phyloP scores from a whole-genome alignment of 441 rosid genomes.

The Populus tomentosa region DNA sequence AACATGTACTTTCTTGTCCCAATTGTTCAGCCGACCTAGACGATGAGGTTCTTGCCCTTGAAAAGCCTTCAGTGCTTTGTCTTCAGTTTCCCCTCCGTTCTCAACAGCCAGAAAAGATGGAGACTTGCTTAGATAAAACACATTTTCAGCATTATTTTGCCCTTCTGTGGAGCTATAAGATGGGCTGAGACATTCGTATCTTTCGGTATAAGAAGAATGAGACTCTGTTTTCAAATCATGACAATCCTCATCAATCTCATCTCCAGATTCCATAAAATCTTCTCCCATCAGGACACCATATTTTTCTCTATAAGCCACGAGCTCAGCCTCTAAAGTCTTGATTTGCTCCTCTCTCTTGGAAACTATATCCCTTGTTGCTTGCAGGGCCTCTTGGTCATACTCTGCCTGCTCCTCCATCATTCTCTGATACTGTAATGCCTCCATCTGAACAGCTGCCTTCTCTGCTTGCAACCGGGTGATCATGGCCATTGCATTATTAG shows the following conservation, averaged over 20 bases:
- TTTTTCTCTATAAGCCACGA: conserved; percentile 53
- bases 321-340: conserved; percentile 57
- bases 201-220: conserved; percentile 17
- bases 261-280: conserved; percentile 28
- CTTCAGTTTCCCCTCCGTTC: conserved; percentile 9
- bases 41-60: conserved; percentile 11
- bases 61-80: conserved; percentile 6
- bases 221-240: conserved; percentile 27
- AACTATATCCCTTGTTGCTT: no score
- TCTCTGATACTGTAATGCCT: no score
- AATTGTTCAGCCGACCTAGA: conserved; percentile 19
- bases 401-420: no score
- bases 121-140: not conserved
- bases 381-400: no score
- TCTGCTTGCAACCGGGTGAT: no score
- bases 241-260: conserved; percentile 25
- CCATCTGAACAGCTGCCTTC: no score
- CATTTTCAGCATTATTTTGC: conserved; percentile 18
- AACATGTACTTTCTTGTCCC: conserved; percentile 22
- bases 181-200: conserved; percentile 21
- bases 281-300: conserved; percentile 47
- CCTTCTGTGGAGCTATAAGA: conserved; percentile 23
- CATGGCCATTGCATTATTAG: no score
- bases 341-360: no score
- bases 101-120: conserved; percentile 10